phyloP scores from a whole-genome alignment of 2,329 filamentous ascomycete genomes.

The Bertia moriformis region DNA sequence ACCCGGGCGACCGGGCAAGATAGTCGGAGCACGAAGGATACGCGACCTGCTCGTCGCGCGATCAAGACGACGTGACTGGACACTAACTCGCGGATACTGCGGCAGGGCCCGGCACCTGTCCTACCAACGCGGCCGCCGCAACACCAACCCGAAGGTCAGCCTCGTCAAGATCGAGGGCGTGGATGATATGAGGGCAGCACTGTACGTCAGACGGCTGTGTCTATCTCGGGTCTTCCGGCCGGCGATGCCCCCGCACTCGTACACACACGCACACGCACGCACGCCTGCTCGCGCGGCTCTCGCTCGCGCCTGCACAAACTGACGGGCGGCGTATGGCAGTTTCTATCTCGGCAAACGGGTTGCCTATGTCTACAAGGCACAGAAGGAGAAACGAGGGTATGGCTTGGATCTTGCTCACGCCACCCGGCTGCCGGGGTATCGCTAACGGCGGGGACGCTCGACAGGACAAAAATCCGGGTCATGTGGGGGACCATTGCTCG shows the following conservation, averaged over 20 bases:
- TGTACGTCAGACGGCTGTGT: no score
- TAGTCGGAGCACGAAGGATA: not conserved
- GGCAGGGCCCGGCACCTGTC: constrained; percentile 89
- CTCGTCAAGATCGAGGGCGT: constrained; percentile 99
- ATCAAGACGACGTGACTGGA: no score
- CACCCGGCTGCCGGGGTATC: no score
- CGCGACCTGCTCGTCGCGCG: not conserved
- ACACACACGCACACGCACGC: not conserved
- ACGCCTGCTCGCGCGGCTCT: no score
- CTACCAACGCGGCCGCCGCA: constrained; percentile 91
- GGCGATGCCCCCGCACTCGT: no score
- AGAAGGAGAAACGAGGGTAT: no score
- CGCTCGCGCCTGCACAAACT: no score
- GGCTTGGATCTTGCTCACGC: no score
- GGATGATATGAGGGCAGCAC: constrained; percentile 75
- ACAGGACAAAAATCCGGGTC: constrained; percentile 95
- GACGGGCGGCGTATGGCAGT: no score
- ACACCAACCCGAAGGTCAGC: constrained; percentile 77
- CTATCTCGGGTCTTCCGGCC: no score
- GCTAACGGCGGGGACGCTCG: constrained; percentile 86
- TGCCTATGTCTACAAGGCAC: constrained; percentile 96
- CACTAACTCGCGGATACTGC: constrained; percentile 9
- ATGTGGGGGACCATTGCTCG: constrained; percentile 99
- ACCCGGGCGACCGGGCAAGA: no score
- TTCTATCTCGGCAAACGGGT: constrained; percentile 99